These are phyloP conservation scores for Aspergillus nidulans DNA, from an alignment of 495 filamentous ascomycete species.

Conservation along the genomic window DNA sequence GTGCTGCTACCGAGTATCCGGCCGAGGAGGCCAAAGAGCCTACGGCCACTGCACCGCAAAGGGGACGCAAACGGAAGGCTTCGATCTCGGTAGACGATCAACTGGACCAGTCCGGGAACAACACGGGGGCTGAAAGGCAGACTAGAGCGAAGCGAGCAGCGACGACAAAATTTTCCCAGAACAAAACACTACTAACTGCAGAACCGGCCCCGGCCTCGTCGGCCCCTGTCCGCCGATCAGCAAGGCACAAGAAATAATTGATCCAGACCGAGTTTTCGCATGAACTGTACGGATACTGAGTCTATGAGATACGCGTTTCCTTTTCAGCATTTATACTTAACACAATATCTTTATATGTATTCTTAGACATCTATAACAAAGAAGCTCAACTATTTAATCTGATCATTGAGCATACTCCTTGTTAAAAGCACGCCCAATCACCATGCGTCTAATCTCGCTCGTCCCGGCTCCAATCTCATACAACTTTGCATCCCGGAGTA, in stretches of 20 bases:
- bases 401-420: slow-evolving; percentile 63
- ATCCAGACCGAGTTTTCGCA: neutral
- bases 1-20: neutral
- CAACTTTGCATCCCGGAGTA: slow-evolving; percentile 81
- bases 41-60: slow-evolving; percentile 3
- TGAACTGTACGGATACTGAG: neutral
- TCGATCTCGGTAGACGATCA: slow-evolving; percentile 18
- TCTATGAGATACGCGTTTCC: slow-evolving; percentile 1
- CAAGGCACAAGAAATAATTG: slow-evolving; percentile 27
- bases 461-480: slow-evolving; percentile 99
- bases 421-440: slow-evolving; percentile 92
- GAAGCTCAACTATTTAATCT: neutral
- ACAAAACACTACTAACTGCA: neutral
- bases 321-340: neutral
- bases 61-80: slow-evolving; percentile 38
- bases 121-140: neutral
- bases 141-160: slow-evolving; percentile 30
- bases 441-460: slow-evolving; percentile 88
- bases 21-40: neutral
- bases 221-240: slow-evolving; percentile 30
- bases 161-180: slow-evolving; percentile 18
- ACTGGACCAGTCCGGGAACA: slow-evolving; percentile 10
- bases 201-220: slow-evolving; percentile 14
- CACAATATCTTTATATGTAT: neutral
- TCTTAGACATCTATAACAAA: slow-evolving; percentile 7